Evolutionary conservation across 768 basidiomycete species (phyloP), one percentile per base, ranked within the genome.

Genomic region (Serendipita vermifera): DNA sequence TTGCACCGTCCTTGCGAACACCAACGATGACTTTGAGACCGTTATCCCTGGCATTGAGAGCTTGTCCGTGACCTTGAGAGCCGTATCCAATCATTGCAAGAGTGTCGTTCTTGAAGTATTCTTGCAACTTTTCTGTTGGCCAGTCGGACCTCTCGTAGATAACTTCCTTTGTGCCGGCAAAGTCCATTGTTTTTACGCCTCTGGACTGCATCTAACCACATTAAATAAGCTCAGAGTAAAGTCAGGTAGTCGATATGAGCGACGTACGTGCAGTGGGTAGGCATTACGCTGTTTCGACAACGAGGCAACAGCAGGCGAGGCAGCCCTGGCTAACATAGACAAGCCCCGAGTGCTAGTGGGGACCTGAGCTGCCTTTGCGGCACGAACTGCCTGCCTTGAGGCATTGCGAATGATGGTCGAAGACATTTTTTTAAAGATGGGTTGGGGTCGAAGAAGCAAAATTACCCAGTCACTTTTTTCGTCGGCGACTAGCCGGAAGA

Each of bases 31-130:
- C 93, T 63, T 97, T 98, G 62, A 99, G 77, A 59, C 96, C 96
- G 65, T 99, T 94, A 78, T 98, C 96, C 64, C 96, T 91, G 57
- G 96, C 94, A 68, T 99, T 99, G 70, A 99, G 75, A 61, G 94
- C 93, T 72, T 98, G 96, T 17, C 96, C 96, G 70, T 98, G 96
- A 38, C 94, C 93, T 73, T 94, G 92, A 11, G 96, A 98, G 60
- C 96, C 96, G 68, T 99, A 98, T 58, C 96, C 96, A 64, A 98
- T 98, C 72, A 99, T 82, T 60, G 94, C 94, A 56, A 99, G 88
- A 62, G 93, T 97, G 72, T 99, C 96, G 68, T 98, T 87, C 74
- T 98, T 98, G 80, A 99, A 96, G 79, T 94, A 99, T 70, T 98
- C 92, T 71, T 98, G 94, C 67, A 99, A 83, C 75, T 89, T 98